A percentile compares a stretch with the other conserved stretches of the same genome.
Conservation (phyloP, 1,284 basidiomycete species). For the Coniophora puteana region DNA sequence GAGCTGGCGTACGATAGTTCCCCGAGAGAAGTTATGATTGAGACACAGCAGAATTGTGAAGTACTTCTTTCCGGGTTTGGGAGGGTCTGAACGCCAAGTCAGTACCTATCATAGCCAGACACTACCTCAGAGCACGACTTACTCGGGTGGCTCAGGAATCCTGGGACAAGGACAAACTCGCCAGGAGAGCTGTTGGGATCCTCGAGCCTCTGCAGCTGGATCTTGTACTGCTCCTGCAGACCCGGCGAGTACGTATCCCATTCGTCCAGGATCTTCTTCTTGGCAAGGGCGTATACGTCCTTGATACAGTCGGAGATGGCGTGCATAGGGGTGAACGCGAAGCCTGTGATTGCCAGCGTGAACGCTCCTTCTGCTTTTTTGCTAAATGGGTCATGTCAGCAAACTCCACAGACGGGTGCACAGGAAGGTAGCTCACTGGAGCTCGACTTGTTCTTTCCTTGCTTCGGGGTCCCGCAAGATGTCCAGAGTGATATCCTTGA, state of each 20-base stretch:
- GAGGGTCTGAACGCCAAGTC: slow-evolving; percentile 12
- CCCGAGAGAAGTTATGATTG: slow-evolving; percentile 30
- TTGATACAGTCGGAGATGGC: slow-evolving; percentile 17
- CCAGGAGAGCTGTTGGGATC: slow-evolving; percentile 11
- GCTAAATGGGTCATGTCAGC: no score
- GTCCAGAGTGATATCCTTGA: slow-evolving; percentile 24
- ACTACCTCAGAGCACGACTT: no score
- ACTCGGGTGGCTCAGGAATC: slow-evolving; percentile 15
- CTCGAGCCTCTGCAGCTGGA: slow-evolving; percentile 18
- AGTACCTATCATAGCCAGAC: neutral
- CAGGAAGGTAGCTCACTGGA: no score
- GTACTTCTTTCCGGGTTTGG: slow-evolving; percentile 22
- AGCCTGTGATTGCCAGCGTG: slow-evolving; percentile 20
- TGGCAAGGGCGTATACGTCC: slow-evolving; percentile 13
- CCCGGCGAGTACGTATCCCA: slow-evolving; percentile 11
- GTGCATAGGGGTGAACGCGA: slow-evolving; percentile 22
- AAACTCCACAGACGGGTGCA: no score
- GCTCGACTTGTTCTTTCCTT: slow-evolving; percentile 21
- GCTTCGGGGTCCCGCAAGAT: slow-evolving; percentile 20
- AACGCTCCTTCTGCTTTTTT: neutral
- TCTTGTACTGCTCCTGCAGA: slow-evolving; percentile 18
- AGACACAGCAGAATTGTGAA: slow-evolving; percentile 24
- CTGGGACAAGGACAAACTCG: slow-evolving; percentile 20
- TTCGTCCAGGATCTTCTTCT: neutral
- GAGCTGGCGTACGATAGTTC: slow-evolving; percentile 29